Base-by-base conservation (phyloP, 2,329 filamentous ascomycete species). In the Nannizziopsis barbatae region DNA sequence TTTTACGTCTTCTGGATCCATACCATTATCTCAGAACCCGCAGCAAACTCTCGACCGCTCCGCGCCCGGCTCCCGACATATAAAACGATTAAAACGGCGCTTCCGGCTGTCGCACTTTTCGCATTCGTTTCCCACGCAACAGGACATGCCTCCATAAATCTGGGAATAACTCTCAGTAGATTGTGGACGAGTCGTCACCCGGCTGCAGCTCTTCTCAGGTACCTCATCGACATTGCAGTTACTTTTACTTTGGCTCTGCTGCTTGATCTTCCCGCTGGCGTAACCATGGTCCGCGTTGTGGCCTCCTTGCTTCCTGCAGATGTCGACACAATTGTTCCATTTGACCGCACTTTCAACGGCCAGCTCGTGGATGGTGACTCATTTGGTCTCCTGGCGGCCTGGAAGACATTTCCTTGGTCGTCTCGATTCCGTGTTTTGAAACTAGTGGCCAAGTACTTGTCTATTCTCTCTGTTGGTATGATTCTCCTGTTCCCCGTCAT, bases 331-430 rank as follows among this genome's bases (percentile, higher is more conserved):
- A 84, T 95, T 55, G 81, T 96, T 32, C 83, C 86, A 30, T 95
- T 96, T 59, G 90, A 96, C 72, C 84, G 88, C 55, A 83, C 82
- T 27, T 93, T 93, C 60, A 79, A 76, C 54, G 86, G 86, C 57
- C 83, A 81, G 62, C 78, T 90, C 51, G 75, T 87, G 43, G 71
- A 87, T n/a, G 86, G 84, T 47, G 77, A 74, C 54, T 84, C 86
- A 55, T 74, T 86, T 53, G 77, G 83, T 36, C 75, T 90, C 59
- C 64, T 77, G 43, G 83, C 90, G 58, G 88, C 87, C 1, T 89
- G 87, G 85, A 75, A 73, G 58, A 85, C 80, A 32, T 89, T 95
- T 65, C 79, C 82, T 62, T 77, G 77, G 64, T 72, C 79, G 52
- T 80, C 85, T 39, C 83, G 86, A 65, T 71, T 80, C 56, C 79